A percentile compares a stretch with the other conserved stretches of the same genome.
These are phyloP conservation scores for Saccharum spontaneum DNA, from an alignment of 176 grass and related monocot species.

Conservation along the genomic window DNA sequence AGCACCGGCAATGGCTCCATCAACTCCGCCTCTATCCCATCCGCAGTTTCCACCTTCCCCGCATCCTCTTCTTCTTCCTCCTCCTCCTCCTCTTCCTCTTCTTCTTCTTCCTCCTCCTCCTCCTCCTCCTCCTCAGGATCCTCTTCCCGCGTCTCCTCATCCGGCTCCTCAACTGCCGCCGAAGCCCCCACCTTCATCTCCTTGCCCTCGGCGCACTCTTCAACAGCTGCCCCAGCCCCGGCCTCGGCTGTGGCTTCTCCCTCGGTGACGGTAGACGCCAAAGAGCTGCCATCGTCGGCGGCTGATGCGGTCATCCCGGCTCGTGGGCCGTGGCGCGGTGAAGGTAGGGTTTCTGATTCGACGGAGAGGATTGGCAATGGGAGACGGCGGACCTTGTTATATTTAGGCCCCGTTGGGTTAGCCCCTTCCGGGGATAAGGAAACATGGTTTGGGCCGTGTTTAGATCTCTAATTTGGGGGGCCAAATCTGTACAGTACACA, in stretches of 20 bases:
- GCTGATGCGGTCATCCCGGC: not conserved
- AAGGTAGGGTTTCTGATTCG: slow-evolving; percentile 14
- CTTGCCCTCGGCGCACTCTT: not conserved
- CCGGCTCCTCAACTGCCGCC: not conserved
- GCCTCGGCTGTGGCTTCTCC: not conserved
- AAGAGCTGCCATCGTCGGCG: not conserved
- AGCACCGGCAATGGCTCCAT: not conserved
- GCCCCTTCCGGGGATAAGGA: no score
- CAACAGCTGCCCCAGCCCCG: slow-evolving; percentile 4
- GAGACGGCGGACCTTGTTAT: no score
- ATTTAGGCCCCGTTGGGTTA: no score
- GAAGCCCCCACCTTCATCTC: not conserved
- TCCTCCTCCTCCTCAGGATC: not conserved
- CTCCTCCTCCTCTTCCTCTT: not conserved
- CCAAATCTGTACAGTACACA: no score
- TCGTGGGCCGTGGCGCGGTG: not conserved
- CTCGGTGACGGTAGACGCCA: not conserved
- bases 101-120: not conserved
- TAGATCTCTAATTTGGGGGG: no score
- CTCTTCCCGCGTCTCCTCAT: slow-evolving; percentile 20
- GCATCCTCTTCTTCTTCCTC: not conserved
- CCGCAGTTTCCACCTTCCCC: not conserved
- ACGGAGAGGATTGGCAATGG: not conserved
- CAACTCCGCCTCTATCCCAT: not conserved
- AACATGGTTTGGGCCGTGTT: no score